Percentiles rank a stretch among this genome's conserved stretches.
Evolutionary conservation across 78 protist genomes (phyloP).

Genomic region (Bigelowiella natans): DNA sequence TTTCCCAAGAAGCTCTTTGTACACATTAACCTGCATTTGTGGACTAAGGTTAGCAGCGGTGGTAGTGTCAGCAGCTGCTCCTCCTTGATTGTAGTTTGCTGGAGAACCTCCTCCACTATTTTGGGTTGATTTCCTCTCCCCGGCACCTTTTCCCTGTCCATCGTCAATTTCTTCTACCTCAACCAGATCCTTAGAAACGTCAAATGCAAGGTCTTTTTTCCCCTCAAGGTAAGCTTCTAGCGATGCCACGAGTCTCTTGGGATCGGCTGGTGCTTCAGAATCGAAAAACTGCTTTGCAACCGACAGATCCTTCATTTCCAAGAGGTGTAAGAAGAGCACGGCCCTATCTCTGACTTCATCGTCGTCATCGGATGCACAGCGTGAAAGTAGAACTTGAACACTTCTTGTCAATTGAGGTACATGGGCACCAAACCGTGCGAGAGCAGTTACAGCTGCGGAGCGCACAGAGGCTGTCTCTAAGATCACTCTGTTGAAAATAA

Average conservation of each 20-base stretch:
- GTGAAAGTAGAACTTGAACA: background rate
- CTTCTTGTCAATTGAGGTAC: slow-evolving; percentile 20
- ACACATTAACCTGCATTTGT: background rate
- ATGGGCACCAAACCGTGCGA: slow-evolving; percentile 78
- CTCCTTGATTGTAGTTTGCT: too few species aligned
- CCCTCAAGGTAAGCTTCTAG: background rate
- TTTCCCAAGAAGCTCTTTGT: slow-evolving; percentile 22
- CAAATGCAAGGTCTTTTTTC: background rate
- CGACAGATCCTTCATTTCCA: background rate
- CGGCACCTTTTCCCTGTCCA: too few species aligned
- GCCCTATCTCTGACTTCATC: background rate
- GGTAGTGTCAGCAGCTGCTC: too few species aligned
- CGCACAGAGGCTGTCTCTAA: slow-evolving; percentile 38
- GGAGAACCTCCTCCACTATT: too few species aligned
- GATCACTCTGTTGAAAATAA: slow-evolving; percentile 85
- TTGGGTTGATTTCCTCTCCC: too few species aligned
- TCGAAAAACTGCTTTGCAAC: background rate
- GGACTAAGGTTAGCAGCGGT: slow-evolving; percentile 75
- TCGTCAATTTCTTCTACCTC: too few species aligned
- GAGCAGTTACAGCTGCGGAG: slow-evolving; percentile 75
- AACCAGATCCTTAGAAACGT: background rate
- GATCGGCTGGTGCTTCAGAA: background rate
- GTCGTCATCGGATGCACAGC: background rate
- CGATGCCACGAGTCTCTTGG: background rate
- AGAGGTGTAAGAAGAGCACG: background rate